These are phyloP conservation scores for Blastocystis sp. DNA, from an alignment of 352 stramenopile genomes.

Conservation along the genomic window DNA sequence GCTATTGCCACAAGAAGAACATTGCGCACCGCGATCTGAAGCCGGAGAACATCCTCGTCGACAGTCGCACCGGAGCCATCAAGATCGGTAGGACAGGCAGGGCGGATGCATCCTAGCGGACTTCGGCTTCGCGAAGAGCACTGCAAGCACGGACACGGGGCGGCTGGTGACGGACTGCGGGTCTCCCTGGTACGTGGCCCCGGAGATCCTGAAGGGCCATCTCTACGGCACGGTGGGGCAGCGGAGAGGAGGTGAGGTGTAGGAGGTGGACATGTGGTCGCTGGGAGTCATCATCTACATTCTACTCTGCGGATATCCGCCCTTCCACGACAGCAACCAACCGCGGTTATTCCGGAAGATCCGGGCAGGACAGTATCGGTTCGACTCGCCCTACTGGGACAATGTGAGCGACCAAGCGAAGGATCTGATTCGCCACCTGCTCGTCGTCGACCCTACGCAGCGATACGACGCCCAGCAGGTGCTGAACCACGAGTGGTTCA, in stretches of 20 bases:
- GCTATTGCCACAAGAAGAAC: conserved; percentile 82
- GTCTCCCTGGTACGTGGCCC: conserved; percentile 81
- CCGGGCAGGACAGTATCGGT: conserved; percentile 78
- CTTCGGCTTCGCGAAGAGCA: conserved; percentile 79
- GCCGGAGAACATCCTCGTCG: conserved; percentile 80
- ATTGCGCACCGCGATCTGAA: conserved; percentile 85
- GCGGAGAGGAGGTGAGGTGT: neutral
- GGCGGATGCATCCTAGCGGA: conserved; percentile 69
- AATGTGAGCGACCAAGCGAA: conserved; percentile 84
- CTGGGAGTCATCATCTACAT: conserved; percentile 88
- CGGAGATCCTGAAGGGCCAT: conserved; percentile 80
- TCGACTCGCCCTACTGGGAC: conserved; percentile 84
- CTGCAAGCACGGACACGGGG: conserved; percentile 69
- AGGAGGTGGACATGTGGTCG: conserved; percentile 84
- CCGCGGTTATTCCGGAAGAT: conserved; percentile 81
- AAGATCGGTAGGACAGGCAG: conserved; percentile 19
- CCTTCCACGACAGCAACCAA: conserved; percentile 81
- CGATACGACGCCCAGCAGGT: conserved; percentile 68
- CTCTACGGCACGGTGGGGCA: conserved; percentile 72
- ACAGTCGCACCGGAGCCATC: conserved; percentile 67
- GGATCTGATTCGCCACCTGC: conserved; percentile 70
- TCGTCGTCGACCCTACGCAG: conserved; percentile 65
- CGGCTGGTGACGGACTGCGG: conserved; percentile 65
- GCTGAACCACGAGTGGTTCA: conserved; percentile 78
- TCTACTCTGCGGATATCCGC: conserved; percentile 82